These are phyloP conservation scores for Chlorella sp. DNA, from an alignment of 139 green algal species.

Conservation along the genomic window DNA sequence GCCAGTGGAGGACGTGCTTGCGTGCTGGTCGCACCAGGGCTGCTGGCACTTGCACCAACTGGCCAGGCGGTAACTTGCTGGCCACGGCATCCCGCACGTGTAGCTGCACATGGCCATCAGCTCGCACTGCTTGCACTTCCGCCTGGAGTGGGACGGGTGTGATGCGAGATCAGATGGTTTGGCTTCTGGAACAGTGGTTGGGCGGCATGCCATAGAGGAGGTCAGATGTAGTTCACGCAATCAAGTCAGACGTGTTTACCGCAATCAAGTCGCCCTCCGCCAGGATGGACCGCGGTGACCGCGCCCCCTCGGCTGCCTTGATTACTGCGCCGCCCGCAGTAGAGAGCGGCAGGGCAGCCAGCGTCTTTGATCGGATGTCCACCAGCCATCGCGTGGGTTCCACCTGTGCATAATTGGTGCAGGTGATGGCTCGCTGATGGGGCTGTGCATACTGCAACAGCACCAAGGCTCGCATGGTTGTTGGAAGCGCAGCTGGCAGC, in stretches of 20 bases:
- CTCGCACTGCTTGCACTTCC: slow-evolving; percentile 24
- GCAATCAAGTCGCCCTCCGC: slow-evolving; percentile 20
- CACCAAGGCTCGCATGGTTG: too few species aligned
- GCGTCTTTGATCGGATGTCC: background rate
- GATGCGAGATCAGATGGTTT: too few species aligned
- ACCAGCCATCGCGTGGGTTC: slow-evolving; percentile 13
- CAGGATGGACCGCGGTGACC: background rate
- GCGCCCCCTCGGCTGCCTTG: background rate
- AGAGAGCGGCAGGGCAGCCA: slow-evolving; percentile 17
- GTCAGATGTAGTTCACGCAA: too few species aligned
- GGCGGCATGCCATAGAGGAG: too few species aligned
- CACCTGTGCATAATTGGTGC: background rate
- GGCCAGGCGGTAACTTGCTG: slow-evolving; percentile 24
- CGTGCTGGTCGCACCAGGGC: background rate
- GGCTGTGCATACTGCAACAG: background rate
- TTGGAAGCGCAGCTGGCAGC: too few species aligned
- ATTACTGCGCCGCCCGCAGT: background rate
- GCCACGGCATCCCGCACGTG: slow-evolving; percentile 24
- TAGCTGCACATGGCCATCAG: slow-evolving; percentile 22
- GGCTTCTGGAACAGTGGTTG: too few species aligned
- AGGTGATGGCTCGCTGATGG: background rate
- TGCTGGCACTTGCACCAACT: background rate
- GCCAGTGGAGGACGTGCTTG: slow-evolving; percentile 17
- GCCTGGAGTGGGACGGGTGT: background rate
- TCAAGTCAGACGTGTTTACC: background rate